Conservation (phyloP, 805 yeast genomes). For the Ogataea saltuana region DNA sequence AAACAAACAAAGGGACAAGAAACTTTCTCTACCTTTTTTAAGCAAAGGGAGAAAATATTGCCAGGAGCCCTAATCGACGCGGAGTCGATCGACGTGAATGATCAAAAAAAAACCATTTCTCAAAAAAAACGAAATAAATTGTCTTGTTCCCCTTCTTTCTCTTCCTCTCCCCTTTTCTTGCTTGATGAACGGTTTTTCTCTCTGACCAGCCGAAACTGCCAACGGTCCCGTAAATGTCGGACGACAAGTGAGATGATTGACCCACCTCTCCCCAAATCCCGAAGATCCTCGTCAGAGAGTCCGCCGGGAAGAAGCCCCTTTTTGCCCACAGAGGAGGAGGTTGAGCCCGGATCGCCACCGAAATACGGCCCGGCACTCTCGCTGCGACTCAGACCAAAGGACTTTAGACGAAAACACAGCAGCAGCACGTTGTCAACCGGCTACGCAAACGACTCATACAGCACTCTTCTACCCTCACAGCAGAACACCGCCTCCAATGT, state of each 20-base stretch:
- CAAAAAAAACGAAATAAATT: not conserved
- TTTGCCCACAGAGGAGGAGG: not conserved
- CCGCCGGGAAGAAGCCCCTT: not conserved
- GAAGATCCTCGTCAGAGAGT: constrained; percentile 4
- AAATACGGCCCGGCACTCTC: not conserved
- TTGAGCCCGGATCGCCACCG: not conserved
- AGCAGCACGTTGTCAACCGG: constrained; percentile 11
- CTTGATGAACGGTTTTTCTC: not conserved
- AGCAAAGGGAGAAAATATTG: not conserved
- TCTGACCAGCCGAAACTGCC: not conserved
- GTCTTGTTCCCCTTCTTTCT: not conserved
- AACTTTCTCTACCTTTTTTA: not conserved
- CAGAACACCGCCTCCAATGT: constrained; percentile 32
- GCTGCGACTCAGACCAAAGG: not conserved
- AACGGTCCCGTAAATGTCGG: too few relatives aligned
- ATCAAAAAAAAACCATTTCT: not conserved
- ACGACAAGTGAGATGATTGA: not conserved
- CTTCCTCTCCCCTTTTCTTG: not conserved
- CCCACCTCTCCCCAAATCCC: not conserved
- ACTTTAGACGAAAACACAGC: constrained; percentile 14
- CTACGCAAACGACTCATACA: constrained; percentile 21
- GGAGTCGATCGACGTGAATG: not conserved
- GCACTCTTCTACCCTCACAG: constrained; percentile 22
- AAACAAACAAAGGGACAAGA: constrained; percentile 6
- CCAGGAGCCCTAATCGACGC: not conserved